Evolutionary conservation across 306 rosid species (phyloP).

Genomic region (Argentina anserina): DNA sequence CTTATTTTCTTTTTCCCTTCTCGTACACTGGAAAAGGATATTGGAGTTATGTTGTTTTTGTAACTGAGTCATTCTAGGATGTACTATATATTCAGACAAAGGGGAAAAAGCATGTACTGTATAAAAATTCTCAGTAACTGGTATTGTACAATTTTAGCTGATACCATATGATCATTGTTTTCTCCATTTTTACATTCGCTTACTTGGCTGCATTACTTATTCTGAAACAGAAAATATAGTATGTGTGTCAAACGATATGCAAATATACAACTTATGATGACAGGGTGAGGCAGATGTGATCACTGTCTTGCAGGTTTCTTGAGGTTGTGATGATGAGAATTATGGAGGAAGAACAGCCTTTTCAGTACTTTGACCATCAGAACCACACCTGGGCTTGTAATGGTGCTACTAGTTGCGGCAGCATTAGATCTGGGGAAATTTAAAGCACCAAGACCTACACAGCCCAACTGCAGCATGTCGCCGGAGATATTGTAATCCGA

Average conservation of each 20-base stretch:
- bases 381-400: background rate
- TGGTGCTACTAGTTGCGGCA: background rate
- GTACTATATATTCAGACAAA: background rate
- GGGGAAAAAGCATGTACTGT: background rate
- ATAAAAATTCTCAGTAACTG: background rate
- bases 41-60: background rate
- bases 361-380: background rate
- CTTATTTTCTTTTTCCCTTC: background rate
- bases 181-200: background rate
- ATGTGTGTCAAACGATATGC: background rate
- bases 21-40: slow-evolving; percentile 1
- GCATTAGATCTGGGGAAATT: background rate
- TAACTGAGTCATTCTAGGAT: slow-evolving; percentile 1
- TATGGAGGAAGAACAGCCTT: slow-evolving; percentile 15
- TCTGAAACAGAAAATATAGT: background rate
- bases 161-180: background rate
- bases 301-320: background rate
- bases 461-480: slow-evolving; percentile 7
- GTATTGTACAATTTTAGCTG: background rate
- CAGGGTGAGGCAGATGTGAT: background rate
- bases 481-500: background rate
- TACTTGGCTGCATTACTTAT: background rate
- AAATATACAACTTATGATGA: background rate
- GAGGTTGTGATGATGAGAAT: slow-evolving; percentile 6
- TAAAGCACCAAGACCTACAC: background rate